These are phyloP conservation scores for Barbarea vulgaris DNA, from an alignment of 345 rosid species.

Conservation along the genomic window DNA sequence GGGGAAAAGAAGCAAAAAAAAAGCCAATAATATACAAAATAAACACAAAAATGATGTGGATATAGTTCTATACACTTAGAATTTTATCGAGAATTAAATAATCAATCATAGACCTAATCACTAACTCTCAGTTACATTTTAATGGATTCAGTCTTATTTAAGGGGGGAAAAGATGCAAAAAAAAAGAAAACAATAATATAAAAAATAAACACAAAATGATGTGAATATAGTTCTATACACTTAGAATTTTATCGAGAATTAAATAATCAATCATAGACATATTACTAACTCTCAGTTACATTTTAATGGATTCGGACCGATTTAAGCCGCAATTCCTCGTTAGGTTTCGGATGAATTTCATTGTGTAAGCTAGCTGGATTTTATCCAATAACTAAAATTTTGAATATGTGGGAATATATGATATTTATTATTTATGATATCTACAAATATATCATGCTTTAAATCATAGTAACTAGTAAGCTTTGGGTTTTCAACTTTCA, in stretches of 20 bases:
- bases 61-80: not conserved
- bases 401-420: not conserved
- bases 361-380: not conserved
- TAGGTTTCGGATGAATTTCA: not conserved
- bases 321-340: not conserved
- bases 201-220: not conserved
- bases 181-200: not conserved
- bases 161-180: not conserved
- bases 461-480: not conserved
- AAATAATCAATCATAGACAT: not conserved
- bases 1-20: not conserved
- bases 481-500: not conserved
- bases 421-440: too few relatives aligned
- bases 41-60: not conserved
- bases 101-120: not conserved
- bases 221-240: not conserved
- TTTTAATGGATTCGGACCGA: not conserved
- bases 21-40: not conserved
- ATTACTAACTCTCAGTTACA: not conserved
- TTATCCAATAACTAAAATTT: not conserved
- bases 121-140: not conserved
- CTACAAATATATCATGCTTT: too few relatives aligned
- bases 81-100: not conserved
- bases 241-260: not conserved
- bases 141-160: not conserved